Evolutionary conservation across 371 early-diverging fungal species (phyloP).

Genomic region (Mucor circinelloides): DNA sequence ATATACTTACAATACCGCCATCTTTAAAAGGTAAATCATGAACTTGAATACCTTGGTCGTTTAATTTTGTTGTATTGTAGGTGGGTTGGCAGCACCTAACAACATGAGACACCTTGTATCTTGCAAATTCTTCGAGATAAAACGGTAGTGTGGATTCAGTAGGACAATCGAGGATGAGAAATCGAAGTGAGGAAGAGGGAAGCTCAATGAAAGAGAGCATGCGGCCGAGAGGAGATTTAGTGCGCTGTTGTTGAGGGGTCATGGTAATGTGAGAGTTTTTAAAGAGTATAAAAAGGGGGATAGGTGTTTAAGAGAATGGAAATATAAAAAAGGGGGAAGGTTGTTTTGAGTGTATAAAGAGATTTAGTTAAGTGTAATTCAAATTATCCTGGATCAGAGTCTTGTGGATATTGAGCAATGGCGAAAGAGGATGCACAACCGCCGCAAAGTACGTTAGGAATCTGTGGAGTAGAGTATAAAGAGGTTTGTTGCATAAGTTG

Average conservation of each 20-base stretch:
- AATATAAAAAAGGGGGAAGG: not conserved
- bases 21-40: slow-evolving; percentile 49
- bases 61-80: slow-evolving; percentile 75
- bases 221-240: slow-evolving; percentile 51
- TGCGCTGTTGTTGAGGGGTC: slow-evolving; percentile 33
- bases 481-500: slow-evolving; percentile 25
- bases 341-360: not conserved
- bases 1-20: slow-evolving; percentile 67
- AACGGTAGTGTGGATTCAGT: slow-evolving; percentile 78
- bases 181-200: slow-evolving; percentile 64
- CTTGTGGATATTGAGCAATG: slow-evolving; percentile 29
- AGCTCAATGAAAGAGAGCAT: slow-evolving; percentile 64
- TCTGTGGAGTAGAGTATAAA: slow-evolving; percentile 10
- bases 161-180: slow-evolving; percentile 89
- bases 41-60: slow-evolving; percentile 55
- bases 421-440: slow-evolving; percentile 20
- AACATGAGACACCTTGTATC: slow-evolving; percentile 78
- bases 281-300: not conserved
- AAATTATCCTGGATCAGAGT: slow-evolving; percentile 30
- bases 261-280: slow-evolving; percentile 16
- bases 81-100: slow-evolving; percentile 87
- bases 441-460: slow-evolving; percentile 32
- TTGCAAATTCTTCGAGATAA: slow-evolving; percentile 79
- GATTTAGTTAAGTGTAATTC: not conserved
- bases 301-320: not conserved